A percentile compares a stretch with the other conserved stretches of the same genome.
These are phyloP conservation scores for Neurospora sp. DNA, from an alignment of 495 filamentous ascomycete species.

Conservation along the genomic window DNA sequence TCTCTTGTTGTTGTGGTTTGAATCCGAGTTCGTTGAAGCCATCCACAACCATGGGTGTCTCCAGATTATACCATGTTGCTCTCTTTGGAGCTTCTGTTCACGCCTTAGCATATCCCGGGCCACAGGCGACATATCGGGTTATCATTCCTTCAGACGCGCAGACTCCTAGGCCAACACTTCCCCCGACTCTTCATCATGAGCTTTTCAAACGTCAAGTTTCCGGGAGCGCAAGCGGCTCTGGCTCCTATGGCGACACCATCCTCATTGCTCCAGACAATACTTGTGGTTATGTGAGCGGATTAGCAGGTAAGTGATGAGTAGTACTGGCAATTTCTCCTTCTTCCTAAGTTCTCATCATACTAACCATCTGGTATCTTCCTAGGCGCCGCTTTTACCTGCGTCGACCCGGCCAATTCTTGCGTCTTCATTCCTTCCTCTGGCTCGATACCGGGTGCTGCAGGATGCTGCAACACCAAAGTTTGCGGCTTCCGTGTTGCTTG, in stretches of 20 bases:
- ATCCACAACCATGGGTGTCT: conserved; percentile 5
- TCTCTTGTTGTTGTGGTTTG: neutral
- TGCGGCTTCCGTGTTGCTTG: conserved; percentile 24
- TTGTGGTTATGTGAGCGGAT: conserved; percentile 36
- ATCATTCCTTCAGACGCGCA: conserved; percentile 11
- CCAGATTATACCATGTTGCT: conserved; percentile 10
- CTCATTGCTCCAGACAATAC: conserved; percentile 38
- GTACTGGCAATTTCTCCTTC: neutral
- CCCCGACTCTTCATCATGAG: conserved; percentile 18
- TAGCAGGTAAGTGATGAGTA: conserved; percentile 14
- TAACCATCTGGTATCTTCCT: neutral
- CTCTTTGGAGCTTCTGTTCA: conserved; percentile 24
- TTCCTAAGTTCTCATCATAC: neutral
- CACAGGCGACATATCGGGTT: conserved; percentile 19
- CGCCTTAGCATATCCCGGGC: conserved; percentile 24
- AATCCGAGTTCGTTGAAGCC: neutral
- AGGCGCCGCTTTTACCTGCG: conserved; percentile 29
- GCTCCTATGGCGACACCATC: conserved; percentile 17
- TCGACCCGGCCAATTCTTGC: conserved; percentile 14
- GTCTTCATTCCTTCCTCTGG: conserved; percentile 21
- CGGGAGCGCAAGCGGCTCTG: neutral
- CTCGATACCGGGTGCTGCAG: conserved; percentile 22
- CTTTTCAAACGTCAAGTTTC: conserved; percentile 20
- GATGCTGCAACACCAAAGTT: conserved; percentile 22
- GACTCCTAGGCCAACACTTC: conserved; percentile 23